These are phyloP conservation scores for Yamagishiella unicocca DNA, from an alignment of 139 green algal genomes.

Conservation along the genomic window DNA sequence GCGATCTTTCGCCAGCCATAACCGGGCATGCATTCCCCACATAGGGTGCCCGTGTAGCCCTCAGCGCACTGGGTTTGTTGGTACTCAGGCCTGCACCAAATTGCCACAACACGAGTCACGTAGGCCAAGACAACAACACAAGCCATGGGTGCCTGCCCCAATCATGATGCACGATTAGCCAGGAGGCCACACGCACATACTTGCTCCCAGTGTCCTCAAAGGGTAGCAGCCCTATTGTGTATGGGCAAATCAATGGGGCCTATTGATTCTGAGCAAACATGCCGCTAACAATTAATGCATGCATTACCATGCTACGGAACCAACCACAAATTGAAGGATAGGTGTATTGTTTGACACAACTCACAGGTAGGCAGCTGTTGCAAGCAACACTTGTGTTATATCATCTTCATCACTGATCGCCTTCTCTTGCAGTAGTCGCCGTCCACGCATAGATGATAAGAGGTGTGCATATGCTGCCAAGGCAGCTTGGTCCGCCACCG, in stretches of 20 bases:
- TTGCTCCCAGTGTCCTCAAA: background rate
- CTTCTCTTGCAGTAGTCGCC: slow-evolving; percentile 21
- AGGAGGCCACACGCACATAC: too few relatives aligned
- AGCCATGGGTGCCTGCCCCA: too few relatives aligned
- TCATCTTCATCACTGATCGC: background rate
- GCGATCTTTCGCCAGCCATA: background rate
- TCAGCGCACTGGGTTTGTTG: background rate
- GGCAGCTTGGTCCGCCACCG: background rate
- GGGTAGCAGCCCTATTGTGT: background rate
- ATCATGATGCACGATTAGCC: too few relatives aligned
- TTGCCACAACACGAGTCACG: background rate
- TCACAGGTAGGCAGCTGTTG: background rate
- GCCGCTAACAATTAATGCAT: too few relatives aligned
- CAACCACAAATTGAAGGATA: too few relatives aligned
- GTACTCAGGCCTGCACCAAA: background rate
- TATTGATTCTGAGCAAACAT: too few relatives aligned
- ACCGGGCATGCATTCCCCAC: background rate
- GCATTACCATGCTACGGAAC: too few relatives aligned
- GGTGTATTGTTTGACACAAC: background rate
- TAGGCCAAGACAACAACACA: background rate
- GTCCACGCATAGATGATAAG: background rate
- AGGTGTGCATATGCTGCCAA: background rate
- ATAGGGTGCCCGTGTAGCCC: slow-evolving; percentile 7
- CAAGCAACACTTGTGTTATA: background rate
- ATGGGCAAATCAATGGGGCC: too few relatives aligned